A percentile compares a stretch with the other conserved stretches of the same genome.
These are phyloP conservation scores for Alternaria sp. DNA, from an alignment of 2,329 filamentous ascomycete genomes.

Conservation along the genomic window DNA sequence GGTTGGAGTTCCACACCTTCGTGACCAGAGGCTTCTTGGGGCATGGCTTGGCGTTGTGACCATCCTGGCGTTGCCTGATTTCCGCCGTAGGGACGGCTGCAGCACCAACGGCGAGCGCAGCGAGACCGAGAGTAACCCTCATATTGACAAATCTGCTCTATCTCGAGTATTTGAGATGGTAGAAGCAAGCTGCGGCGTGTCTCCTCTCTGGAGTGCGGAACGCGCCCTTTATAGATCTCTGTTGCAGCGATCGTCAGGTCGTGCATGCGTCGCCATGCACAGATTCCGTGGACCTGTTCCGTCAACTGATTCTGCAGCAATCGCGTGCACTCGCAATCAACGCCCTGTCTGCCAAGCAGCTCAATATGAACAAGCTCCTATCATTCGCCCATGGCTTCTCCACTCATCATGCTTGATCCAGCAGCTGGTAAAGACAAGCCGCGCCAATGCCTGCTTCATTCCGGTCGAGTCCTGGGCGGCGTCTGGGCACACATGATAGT, in stretches of 20 bases:
- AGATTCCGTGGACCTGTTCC: background rate
- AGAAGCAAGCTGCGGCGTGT: background rate
- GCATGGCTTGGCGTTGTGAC: background rate
- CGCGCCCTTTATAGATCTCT: background rate
- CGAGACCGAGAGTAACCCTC: constrained; percentile 30
- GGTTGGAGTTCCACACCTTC: constrained; percentile 20
- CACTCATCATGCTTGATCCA: background rate
- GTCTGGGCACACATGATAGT: constrained; percentile 21
- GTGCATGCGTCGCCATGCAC: background rate
- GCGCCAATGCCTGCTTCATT: background rate
- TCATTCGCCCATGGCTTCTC: background rate
- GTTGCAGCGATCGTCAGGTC: background rate
- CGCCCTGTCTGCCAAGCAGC: background rate
- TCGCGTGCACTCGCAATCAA: background rate
- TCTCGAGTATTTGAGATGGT: background rate
- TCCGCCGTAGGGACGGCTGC: constrained; percentile 17
- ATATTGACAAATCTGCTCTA: constrained; percentile 17
- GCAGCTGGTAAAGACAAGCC: constrained; percentile 1
- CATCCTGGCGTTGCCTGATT: background rate
- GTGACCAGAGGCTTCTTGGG: constrained; percentile 15
- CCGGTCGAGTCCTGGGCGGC: constrained; percentile 19
- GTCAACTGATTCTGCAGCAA: background rate
- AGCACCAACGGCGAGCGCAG: constrained; percentile 27
- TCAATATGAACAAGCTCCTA: constrained; percentile 1
- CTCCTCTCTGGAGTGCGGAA: background rate